Evolutionary conservation across 345 rosid genomes (phyloP), one percentile per base, ranked within the genome.

Genomic region (Toxicodendron radicans): DNA sequence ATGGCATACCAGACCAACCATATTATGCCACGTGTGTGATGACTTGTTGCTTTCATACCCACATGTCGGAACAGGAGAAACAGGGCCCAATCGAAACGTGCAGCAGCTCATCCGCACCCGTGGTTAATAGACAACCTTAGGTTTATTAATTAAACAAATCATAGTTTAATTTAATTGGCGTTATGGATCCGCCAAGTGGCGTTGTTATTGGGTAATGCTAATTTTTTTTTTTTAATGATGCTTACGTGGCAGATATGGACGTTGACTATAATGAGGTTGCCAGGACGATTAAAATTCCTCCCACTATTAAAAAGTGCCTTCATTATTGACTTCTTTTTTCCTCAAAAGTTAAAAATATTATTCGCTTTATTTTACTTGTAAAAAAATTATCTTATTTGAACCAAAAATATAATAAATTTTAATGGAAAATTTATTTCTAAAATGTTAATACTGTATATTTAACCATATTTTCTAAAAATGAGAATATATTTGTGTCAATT

Each of bases 241-340:
- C 58, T n/a, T 20, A 64, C 62, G 69, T 70, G 82, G 85, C 64
- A 56, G 77, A 67, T 51, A 75, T 57, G 64, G 57, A 72, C 66
- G 66, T 79, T 66, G 83, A 79, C 73, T 52, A 17, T 43, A 12
- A 10, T 7, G 66, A 75, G 68, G 69, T 83, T 78, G 27, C 82
- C 77, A 10, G 46, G 74, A 68, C 71, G 70, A 61, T 10, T 73
- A 74, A 78, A 82, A 82, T 82, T 80, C 80, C 64, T 66, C 21
- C 14, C 17, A 51, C 43, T 48, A 62, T 57, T 32, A 49, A 2
- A 52, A 52, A 7, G 79, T 68, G 53, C 5, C 0, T 7, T 8
- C 1, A 8, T n/a, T 3, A 66, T 71, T 54, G 43, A 38, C 6
- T 72, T 76, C 4, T 35, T 3, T 4, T 41, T 52, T 12, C 49